Conservation (phyloP, 2,329 filamentous ascomycete species). For the Ilyonectria sp. region DNA sequence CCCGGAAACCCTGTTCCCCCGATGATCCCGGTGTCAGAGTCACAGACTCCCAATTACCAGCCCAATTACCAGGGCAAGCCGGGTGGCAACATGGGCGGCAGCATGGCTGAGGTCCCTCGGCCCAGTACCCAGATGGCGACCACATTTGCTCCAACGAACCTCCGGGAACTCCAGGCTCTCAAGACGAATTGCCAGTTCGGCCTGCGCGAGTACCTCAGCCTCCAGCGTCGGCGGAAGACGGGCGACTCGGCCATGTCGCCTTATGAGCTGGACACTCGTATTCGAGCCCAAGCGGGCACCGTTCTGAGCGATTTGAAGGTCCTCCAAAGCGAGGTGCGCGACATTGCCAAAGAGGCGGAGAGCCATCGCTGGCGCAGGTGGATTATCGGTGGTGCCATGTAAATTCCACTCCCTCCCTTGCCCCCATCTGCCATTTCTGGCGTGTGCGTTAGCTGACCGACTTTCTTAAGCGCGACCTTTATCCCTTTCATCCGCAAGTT, state of each 20-base stretch:
- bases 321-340: constrained; percentile 61
- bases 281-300: constrained; percentile 59
- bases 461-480: constrained; percentile 60
- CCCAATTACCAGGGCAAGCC: constrained; percentile 30
- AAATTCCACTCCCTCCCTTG: constrained; percentile 45
- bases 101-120: constrained; percentile 36
- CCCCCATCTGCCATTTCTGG: background rate
- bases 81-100: constrained; percentile 28
- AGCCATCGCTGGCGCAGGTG: constrained; percentile 67
- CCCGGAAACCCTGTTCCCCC: constrained; percentile 16
- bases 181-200: constrained; percentile 55
- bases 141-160: constrained; percentile 37
- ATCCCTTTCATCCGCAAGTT: constrained; percentile 67
- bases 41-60: constrained; percentile 38
- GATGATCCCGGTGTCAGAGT: constrained; percentile 41
- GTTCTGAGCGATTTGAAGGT: constrained; percentile 62
- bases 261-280: constrained; percentile 59
- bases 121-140: constrained; percentile 38
- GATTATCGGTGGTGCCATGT: constrained; percentile 68
- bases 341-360: constrained; percentile 61
- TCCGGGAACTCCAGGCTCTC: constrained; percentile 51
- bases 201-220: constrained; percentile 54
- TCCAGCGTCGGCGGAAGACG: constrained; percentile 51
- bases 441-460: constrained; percentile 24
- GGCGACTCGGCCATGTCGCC: constrained; percentile 49